These are phyloP conservation scores for Daldinia sp. DNA, from an alignment of 2,329 filamentous ascomycete species.

Conservation along the genomic window DNA sequence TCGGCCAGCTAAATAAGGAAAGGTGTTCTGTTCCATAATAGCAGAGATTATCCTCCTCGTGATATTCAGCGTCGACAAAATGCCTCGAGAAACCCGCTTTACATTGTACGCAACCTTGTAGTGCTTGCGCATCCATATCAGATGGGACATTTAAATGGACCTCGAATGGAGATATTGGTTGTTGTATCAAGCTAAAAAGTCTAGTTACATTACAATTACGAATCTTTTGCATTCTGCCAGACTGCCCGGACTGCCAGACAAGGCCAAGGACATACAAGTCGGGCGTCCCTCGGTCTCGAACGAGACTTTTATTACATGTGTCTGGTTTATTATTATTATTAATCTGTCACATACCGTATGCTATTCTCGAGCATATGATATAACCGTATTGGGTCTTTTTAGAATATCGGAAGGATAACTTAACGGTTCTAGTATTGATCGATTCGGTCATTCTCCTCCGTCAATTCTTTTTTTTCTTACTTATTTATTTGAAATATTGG, in stretches of 20 bases:
- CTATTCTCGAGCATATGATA: slow-evolving; percentile 8
- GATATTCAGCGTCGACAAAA: slow-evolving; percentile 20
- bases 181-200: not conserved
- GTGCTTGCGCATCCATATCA: slow-evolving; percentile 10
- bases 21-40: slow-evolving; percentile 13
- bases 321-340: slow-evolving; percentile 21
- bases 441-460: slow-evolving; percentile 20
- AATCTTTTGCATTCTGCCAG: slow-evolving; percentile 7
- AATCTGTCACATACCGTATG: slow-evolving; percentile 24
- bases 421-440: slow-evolving; percentile 27
- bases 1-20: slow-evolving; percentile 37
- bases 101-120: not conserved
- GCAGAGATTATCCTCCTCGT: slow-evolving; percentile 23
- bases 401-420: not conserved
- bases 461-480: slow-evolving; percentile 5
- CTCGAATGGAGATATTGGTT: slow-evolving; percentile 6
- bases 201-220: slow-evolving; percentile 5
- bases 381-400: not conserved
- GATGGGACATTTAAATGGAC: slow-evolving; percentile 8
- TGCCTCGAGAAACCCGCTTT: slow-evolving; percentile 8
- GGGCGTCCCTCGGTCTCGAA: slow-evolving; percentile 26
- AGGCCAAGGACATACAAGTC: not conserved
- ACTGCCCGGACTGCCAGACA: not conserved
- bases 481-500: not conserved
- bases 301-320: slow-evolving; percentile 3